A percentile compares a stretch with the other conserved stretches of the same genome.
phyloP scores from a whole-genome alignment of 768 basidiomycete species.

The Lactifluus pinguis region DNA sequence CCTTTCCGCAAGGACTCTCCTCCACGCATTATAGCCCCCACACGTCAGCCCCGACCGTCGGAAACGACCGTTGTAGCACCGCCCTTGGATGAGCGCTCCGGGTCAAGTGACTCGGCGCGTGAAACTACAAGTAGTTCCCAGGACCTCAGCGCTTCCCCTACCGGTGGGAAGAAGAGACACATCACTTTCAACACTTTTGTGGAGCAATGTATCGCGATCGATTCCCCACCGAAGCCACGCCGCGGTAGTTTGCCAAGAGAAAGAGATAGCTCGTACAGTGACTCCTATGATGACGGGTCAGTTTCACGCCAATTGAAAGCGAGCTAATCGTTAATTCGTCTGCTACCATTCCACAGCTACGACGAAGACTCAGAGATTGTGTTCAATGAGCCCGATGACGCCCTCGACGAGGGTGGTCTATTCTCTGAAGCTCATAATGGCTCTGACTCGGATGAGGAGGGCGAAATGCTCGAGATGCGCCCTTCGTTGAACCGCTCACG shows the following conservation, averaged over 20 bases:
- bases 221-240: slow-evolving; percentile 45
- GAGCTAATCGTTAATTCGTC: slow-evolving; percentile 9
- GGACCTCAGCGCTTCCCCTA: slow-evolving; percentile 24
- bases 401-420: slow-evolving; percentile 23
- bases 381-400: slow-evolving; percentile 41
- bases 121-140: slow-evolving; percentile 27
- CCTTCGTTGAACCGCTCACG: slow-evolving; percentile 29
- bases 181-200: slow-evolving; percentile 98
- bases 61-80: slow-evolving; percentile 13
- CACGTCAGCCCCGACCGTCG: slow-evolving; percentile 11
- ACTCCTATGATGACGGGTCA: slow-evolving; percentile 52
- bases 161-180: slow-evolving; percentile 61
- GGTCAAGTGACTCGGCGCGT: slow-evolving; percentile 24
- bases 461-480: slow-evolving; percentile 60
- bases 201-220: slow-evolving; percentile 89
- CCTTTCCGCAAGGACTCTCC: slow-evolving; percentile 59
- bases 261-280: slow-evolving; percentile 21
- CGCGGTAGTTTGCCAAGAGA: slow-evolving; percentile 16
- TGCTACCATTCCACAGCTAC: slow-evolving; percentile 35
- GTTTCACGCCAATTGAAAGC: slow-evolving; percentile 22
- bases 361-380: slow-evolving; percentile 61
- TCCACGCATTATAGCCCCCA: slow-evolving; percentile 42
- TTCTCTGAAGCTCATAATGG: slow-evolving; percentile 20
- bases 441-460: slow-evolving; percentile 35
- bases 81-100: slow-evolving; percentile 13